Conservation (phyloP, 768 basidiomycete species). For the Cystobasidium onofrii region DNA sequence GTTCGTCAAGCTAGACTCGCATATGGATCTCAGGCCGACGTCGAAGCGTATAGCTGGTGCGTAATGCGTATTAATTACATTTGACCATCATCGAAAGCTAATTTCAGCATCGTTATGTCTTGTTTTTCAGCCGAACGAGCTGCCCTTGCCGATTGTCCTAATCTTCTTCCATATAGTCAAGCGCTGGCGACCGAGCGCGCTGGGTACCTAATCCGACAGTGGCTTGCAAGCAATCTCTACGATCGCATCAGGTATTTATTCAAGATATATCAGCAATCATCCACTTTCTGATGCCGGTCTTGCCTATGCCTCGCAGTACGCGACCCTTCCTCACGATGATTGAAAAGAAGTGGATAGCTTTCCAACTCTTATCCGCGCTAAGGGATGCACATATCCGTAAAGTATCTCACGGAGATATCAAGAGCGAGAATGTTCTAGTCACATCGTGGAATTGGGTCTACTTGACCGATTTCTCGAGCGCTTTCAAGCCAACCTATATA, state of each 20-base stretch:
- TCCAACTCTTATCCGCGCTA: conserved; percentile 78
- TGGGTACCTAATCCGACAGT: conserved; percentile 88
- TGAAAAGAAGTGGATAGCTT: conserved; percentile 98
- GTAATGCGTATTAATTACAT: neutral
- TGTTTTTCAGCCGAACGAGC: conserved; percentile 66
- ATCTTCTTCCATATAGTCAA: conserved; percentile 77
- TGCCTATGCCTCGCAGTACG: conserved; percentile 55
- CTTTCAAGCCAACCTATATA: conserved; percentile 88
- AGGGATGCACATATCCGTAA: conserved; percentile 70
- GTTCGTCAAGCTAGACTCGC: conserved; percentile 88
- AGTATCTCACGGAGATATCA: conserved; percentile 91
- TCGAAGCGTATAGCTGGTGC: conserved; percentile 66
- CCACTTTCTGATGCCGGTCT: neutral
- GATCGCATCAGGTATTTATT: conserved; percentile 78
- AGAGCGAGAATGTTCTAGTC: conserved; percentile 91
- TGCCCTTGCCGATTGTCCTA: conserved; percentile 69
- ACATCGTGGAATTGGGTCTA: conserved; percentile 95
- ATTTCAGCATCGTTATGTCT: neutral
- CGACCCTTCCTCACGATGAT: conserved; percentile 82
- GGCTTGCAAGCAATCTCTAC: conserved; percentile 87
- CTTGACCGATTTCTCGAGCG: conserved; percentile 80
- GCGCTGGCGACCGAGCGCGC: conserved; percentile 94
- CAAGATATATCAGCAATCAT: neutral
- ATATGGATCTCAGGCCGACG: conserved; percentile 65
- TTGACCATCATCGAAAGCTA: conserved; percentile 16